These are phyloP conservation scores for Aurantiochytrium sp. DNA, from an alignment of 108 stramenopile species.

Conservation along the genomic window DNA sequence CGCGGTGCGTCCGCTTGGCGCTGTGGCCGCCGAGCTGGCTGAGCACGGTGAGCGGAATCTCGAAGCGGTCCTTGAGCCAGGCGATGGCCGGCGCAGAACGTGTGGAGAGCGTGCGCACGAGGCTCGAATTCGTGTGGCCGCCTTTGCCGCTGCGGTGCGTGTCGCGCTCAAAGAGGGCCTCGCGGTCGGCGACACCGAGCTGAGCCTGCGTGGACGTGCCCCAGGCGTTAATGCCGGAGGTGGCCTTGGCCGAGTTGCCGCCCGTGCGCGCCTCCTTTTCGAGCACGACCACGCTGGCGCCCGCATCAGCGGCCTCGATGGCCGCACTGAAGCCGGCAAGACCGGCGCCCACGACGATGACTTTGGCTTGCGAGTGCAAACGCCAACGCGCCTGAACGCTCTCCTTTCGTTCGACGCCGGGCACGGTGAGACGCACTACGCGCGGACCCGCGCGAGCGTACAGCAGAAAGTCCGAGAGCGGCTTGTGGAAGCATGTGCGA, in stretches of 20 bases:
- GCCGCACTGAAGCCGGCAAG: conserved; percentile 52
- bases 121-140: conserved; percentile 40
- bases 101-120: conserved; percentile 48
- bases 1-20: conserved; percentile 53
- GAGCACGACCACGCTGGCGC: conserved; percentile 42
- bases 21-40: conserved; percentile 57
- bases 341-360: conserved; percentile 52
- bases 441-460: conserved; percentile 51
- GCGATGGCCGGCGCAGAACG: conserved; percentile 45
- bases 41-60: conserved; percentile 44
- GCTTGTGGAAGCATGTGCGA: conserved; percentile 41
- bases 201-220: conserved; percentile 41
- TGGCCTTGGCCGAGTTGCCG: conserved; percentile 58
- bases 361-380: conserved; percentile 40
- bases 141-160: conserved; percentile 46
- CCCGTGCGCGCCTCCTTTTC: conserved; percentile 50
- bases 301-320: conserved; percentile 47
- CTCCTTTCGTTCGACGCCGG: conserved; percentile 45
- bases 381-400: conserved; percentile 36
- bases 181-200: conserved; percentile 37
- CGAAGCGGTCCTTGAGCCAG: conserved; percentile 47
- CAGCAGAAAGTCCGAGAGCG: conserved; percentile 49
- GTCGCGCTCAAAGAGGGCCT: conserved; percentile 52
- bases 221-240: conserved; percentile 41
- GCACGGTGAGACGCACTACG: conserved; percentile 44